phyloP scores from a whole-genome alignment of 1,284 basidiomycete species.

The Ceratorhiza oryzae-sativae region DNA sequence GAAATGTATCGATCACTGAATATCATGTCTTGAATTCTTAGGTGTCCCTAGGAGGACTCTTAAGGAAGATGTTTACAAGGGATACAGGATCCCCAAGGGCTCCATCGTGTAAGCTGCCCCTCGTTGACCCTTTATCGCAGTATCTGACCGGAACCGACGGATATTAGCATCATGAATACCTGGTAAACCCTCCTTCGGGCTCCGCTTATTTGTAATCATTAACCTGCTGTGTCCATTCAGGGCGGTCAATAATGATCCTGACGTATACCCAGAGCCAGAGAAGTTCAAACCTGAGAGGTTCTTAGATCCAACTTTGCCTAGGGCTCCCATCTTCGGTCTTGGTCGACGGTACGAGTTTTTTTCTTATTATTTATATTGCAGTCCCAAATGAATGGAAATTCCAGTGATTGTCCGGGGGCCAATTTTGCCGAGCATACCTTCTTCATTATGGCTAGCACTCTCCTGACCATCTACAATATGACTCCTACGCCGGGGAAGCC shows the following conservation, averaged over 20 bases:
- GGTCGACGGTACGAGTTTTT: not conserved
- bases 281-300: conserved; percentile 43
- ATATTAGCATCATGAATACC: conserved; percentile 11
- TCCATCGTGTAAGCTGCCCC: not conserved
- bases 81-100: conserved; percentile 53
- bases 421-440: conserved; percentile 46
- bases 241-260: conserved; percentile 35
- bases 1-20: no score
- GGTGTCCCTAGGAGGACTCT: conserved; percentile 50
- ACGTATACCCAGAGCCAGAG: conserved; percentile 37
- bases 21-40: not conserved
- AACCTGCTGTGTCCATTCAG: not conserved
- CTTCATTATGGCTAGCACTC: conserved; percentile 42
- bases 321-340: not conserved
- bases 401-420: conserved; percentile 45
- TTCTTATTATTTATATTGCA: no score
- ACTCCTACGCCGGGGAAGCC: not conserved
- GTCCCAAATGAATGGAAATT: no score
- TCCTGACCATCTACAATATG: conserved; percentile 45
- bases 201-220: not conserved
- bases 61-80: conserved; percentile 50
- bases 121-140: not conserved
- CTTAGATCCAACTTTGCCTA: conserved; percentile 21
- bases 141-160: not conserved
- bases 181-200: not conserved